Base-by-base conservation (phyloP, 2,329 filamentous ascomycete species). In the Pseudogymnoascus sp. region DNA sequence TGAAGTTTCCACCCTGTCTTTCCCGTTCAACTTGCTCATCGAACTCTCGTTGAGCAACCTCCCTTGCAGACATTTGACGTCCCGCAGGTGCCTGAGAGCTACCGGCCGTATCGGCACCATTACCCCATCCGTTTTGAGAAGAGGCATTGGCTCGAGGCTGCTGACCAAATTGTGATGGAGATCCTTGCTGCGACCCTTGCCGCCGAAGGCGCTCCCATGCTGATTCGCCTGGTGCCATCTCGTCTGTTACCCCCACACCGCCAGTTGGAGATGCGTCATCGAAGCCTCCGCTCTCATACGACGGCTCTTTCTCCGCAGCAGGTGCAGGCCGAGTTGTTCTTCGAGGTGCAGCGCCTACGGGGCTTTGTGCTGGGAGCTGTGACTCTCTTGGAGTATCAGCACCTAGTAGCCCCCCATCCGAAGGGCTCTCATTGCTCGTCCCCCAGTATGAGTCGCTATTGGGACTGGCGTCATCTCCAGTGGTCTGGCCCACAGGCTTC, bases 131-230 rank as follows among this genome's bases (percentile, higher is more conserved):
- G 33, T 35, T 55, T 33, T 55, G 49, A 55, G n/a, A 16, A 11
- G 29, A 21, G 29, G 16, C 16, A 55, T 35, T n/a, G 21, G 49
- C 16, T 21, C 16, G 49, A 21, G 49, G 29, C 29, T 19, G 49
- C 16, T n/a, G 49, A 35, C 49, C 21, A 2, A n/a, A 7, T 6
- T 55, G 29, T 55, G 49, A 35, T 21, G 49, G 33, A n/a, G 45
- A 52, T 16, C n/a, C n/a, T 31, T 31, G 41, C 11, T 43, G 39
- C 21, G 8, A 7, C 6, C 43, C 43, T 29, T 49, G 49, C 16
- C 35, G 66, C 43, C 72, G 65, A 60, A 73, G 52, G 52, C 69
- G 68, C 1, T 73, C 72, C 72, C 72, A 73, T n/a, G 69, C 68
- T 38, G 71, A 73, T 3, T 66, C 71, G 43, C 49, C 33, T 26